Evolutionary conservation across 768 basidiomycete genomes (phyloP).

Genomic region (Mycena leptocephala): DNA sequence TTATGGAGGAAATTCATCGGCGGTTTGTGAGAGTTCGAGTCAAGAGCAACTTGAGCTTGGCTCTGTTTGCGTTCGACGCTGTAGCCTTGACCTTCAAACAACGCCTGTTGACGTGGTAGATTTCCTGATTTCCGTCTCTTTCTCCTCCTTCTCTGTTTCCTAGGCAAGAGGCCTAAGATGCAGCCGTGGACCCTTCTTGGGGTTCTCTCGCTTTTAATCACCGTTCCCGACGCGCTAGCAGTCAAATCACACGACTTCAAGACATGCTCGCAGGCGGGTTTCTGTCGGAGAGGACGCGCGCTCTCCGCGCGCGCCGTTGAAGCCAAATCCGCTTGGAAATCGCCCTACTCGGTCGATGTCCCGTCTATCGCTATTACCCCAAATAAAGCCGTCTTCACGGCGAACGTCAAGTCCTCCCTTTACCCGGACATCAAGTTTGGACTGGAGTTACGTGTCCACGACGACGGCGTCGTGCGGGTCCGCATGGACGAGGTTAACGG

Average conservation of each 20-base stretch:
- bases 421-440: conserved; percentile 90
- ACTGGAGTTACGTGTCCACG: conserved; percentile 87
- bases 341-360: conserved; percentile 88
- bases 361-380: conserved; percentile 67
- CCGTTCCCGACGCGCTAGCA: conserved; percentile 60
- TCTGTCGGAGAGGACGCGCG: conserved; percentile 91
- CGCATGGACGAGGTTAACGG: conserved; percentile 92
- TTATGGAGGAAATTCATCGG: background rate
- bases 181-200: conserved; percentile 48
- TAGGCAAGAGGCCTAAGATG: conserved; percentile 21
- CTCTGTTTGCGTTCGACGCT: background rate
- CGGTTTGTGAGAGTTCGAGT: background rate
- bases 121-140: background rate
- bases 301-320: conserved; percentile 82
- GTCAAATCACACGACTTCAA: conserved; percentile 94
- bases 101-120: conserved; percentile 21
- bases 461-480: conserved; percentile 92
- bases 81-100: background rate
- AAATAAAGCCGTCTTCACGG: conserved; percentile 76
- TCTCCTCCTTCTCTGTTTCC: background rate
- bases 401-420: conserved; percentile 83
- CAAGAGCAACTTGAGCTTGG: background rate
- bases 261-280: conserved; percentile 93
- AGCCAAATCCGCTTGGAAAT: conserved; percentile 75
- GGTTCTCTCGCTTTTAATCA: conserved; percentile 52